Percentiles rank a stretch among this genome's conserved stretches.
These are phyloP conservation scores for Sodiomyces alkalinus DNA, from an alignment of 2,329 filamentous ascomycete species.

Conservation along the genomic window DNA sequence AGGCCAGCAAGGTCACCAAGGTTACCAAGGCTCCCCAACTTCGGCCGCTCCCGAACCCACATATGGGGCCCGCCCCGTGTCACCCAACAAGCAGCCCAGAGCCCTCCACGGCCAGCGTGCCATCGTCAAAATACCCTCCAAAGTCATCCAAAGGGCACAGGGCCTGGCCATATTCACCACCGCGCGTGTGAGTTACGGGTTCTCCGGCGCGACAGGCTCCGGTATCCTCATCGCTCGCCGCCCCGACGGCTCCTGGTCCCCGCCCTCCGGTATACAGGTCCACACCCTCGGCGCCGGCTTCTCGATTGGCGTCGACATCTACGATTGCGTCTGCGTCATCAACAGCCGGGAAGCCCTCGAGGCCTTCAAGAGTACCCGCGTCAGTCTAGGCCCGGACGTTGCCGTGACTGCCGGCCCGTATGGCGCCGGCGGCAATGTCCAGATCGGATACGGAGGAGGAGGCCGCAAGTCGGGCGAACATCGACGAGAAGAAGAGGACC, in stretches of 20 bases:
- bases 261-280: conserved; percentile 68
- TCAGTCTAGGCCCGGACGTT: conserved; percentile 65
- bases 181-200: conserved; percentile 49
- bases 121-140: conserved; percentile 36
- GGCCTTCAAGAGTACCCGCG: conserved; percentile 60
- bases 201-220: conserved; percentile 51
- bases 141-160: conserved; percentile 49
- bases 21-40: no score
- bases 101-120: conserved; percentile 23
- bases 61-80: conserved; percentile 5
- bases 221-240: conserved; percentile 48
- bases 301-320: conserved; percentile 70
- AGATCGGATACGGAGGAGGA: conserved; percentile 27
- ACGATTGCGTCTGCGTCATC: conserved; percentile 79
- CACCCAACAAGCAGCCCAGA: conserved; percentile 10
- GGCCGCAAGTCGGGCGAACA: conserved; percentile 7
- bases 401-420: conserved; percentile 56
- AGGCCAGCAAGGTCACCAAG: neutral
- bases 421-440: conserved; percentile 58
- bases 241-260: conserved; percentile 57
- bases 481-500: conserved; percentile 6
- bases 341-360: conserved; percentile 63
- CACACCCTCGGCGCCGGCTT: conserved; percentile 70
- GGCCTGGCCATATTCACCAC: conserved; percentile 61
- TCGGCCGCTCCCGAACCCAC: no score